phyloP scores from a whole-genome alignment of 2,329 filamentous ascomycete genomes.

The Diaporthe ampelina region DNA sequence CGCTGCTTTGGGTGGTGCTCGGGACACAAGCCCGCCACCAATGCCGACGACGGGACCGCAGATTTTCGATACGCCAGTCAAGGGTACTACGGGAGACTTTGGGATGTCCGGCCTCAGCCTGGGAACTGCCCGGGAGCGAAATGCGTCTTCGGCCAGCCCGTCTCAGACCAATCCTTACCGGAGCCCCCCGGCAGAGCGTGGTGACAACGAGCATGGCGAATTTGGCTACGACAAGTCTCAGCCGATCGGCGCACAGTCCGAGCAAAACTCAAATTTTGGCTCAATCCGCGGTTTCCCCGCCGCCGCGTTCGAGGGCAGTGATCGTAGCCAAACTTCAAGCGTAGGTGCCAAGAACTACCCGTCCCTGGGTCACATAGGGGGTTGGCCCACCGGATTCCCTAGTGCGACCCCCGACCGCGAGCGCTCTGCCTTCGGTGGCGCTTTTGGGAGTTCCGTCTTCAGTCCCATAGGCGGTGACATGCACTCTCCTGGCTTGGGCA shows the following conservation, averaged over 20 bases:
- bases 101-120: constrained; percentile 73
- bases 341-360: constrained; percentile 83
- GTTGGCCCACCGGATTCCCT: constrained; percentile 71
- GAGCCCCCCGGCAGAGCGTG: constrained; percentile 84
- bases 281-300: constrained; percentile 65
- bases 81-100: constrained; percentile 70
- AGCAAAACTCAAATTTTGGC: constrained; percentile 66
- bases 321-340: constrained; percentile 94
- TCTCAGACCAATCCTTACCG: constrained; percentile 97
- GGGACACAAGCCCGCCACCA: constrained; percentile 72
- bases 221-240: constrained; percentile 68
- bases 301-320: constrained; percentile 76
- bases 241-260: constrained; percentile 54
- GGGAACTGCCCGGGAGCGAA: constrained; percentile 70
- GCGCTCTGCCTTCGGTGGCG: constrained; percentile 66
- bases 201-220: constrained; percentile 63
- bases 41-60: constrained; percentile 47
- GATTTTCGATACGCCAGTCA: constrained; percentile 67
- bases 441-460: constrained; percentile 86
- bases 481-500: constrained; percentile 79
- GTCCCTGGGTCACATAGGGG: constrained; percentile 70
- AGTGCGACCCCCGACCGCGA: constrained; percentile 78
- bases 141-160: constrained; percentile 83
- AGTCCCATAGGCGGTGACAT: constrained; percentile 79
- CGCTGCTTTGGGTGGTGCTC: constrained; percentile 81